A percentile compares a stretch with the other conserved stretches of the same genome.
Evolutionary conservation across 768 basidiomycete species (phyloP).

Genomic region (Strobilomyces dryophilus): DNA sequence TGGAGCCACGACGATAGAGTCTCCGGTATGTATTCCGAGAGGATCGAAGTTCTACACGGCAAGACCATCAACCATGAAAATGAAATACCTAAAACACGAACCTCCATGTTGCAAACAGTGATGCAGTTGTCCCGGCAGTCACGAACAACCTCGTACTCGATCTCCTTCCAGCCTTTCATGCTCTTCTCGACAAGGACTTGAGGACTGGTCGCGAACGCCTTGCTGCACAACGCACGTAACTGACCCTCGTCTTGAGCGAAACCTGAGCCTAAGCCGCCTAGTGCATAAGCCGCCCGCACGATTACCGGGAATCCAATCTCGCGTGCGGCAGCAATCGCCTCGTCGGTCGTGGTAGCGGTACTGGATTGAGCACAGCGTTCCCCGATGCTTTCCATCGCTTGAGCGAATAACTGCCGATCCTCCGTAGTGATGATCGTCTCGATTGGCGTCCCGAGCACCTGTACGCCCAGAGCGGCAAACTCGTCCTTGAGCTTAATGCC

Average conservation of each 20-base stretch:
- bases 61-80: neutral
- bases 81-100: constrained; percentile 34
- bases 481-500: constrained; percentile 98
- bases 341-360: constrained; percentile 81
- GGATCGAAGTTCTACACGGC: constrained; percentile 90
- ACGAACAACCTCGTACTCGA: constrained; percentile 98
- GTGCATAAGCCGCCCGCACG: constrained; percentile 92
- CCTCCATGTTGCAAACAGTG: constrained; percentile 99
- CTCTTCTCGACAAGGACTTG: constrained; percentile 99
- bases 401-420: constrained; percentile 90
- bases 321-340: constrained; percentile 78
- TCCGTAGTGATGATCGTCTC: constrained; percentile 97
- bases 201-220: constrained; percentile 96
- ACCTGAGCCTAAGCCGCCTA: constrained; percentile 92
- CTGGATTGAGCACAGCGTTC: constrained; percentile 91
- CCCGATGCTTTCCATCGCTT: constrained; percentile 92
- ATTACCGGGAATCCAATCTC: constrained; percentile 94
- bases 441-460: constrained; percentile 95
- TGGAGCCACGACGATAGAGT: constrained; percentile 97
- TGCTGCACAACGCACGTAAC: constrained; percentile 81
- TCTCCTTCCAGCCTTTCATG: constrained; percentile 99
- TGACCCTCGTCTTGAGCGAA: constrained; percentile 96
- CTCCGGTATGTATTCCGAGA: constrained; percentile 96
- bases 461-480: constrained; percentile 82
- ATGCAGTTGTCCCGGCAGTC: constrained; percentile 99